Base-by-base conservation (phyloP, 495 filamentous ascomycete genomes). In the Terfezia boudieri region DNA sequence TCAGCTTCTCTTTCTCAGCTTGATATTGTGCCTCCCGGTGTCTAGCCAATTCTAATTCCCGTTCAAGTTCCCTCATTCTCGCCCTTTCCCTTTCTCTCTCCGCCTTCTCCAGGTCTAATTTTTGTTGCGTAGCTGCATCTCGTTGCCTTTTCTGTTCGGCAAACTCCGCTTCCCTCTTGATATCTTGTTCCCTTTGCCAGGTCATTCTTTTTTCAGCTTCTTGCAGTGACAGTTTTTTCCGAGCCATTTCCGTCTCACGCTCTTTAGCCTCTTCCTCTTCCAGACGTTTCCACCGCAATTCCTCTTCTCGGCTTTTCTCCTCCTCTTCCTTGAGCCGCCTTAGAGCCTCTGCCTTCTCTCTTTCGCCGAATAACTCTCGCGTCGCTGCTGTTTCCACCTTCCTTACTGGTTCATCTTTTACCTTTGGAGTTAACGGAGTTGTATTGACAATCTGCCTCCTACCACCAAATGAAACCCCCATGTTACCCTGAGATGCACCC, bases 401-500 rank as follows among this genome's bases (percentile, higher is more conserved):
- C 69, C 74, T 35, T 77, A 73, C 67, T 80, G 76, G 59, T 81
- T 82, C 60, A 81, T 79, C 4, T 75, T 76, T 43, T 60, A 84
- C 56, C 61, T 73, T 87, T 0, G 86, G 86, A 0, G 94, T 84
- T 58, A 77, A 63, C 8, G 92, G 92, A 36, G 74, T 74, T 9
- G 84, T 75, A 57, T 74, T 83, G 1, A 90, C 96, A 60, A 99
- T 96, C 68, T 99, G 92, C 48, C 92, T 75, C 56, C 86, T 76
- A 22, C 78, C 84, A 52, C 92, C 92, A 65, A 95, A 99, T 7
- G 83, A 76, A 57, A 99, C 81, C 17, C 92, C 92, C 57, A 94
- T 78, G 62, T 93, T 96, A 7, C 84, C 89, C 67, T 99, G 92
- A 60, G 83, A 94, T 8, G 92, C 92, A 35, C 92, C 92, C 51